A percentile compares a stretch with the other conserved stretches of the same genome.
Conservation (phyloP, 345 rosid species). For the Cochlearia excelsa region DNA sequence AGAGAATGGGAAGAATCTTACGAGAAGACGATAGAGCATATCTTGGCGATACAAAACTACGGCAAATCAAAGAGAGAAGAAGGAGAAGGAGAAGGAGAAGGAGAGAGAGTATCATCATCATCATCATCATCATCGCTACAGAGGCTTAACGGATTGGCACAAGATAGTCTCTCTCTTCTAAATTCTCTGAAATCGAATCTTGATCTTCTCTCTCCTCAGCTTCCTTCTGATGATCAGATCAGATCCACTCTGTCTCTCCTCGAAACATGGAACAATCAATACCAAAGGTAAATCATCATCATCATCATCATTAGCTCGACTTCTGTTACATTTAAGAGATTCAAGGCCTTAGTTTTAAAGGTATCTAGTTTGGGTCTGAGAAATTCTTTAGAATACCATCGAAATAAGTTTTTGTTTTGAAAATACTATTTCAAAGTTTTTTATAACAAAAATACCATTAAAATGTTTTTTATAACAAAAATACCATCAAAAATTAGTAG, state of each 20-base stretch:
- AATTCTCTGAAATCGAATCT: slow-evolving; percentile 71
- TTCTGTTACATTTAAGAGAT: no score
- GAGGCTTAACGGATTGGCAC: slow-evolving; percentile 67
- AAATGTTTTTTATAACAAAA: no score
- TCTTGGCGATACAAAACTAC: slow-evolving; percentile 58
- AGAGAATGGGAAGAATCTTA: slow-evolving; percentile 80
- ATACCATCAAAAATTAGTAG: background rate
- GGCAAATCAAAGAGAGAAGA: slow-evolving; percentile 47
- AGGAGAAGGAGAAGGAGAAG: slow-evolving; percentile 40
- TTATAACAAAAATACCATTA: no score
- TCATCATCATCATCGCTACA: slow-evolving; percentile 45
- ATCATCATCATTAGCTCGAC: no score
- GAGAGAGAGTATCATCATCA: no score
- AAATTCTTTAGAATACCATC: no score
- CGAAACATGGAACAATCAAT: slow-evolving; percentile 63
- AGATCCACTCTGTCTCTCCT: slow-evolving; percentile 58
- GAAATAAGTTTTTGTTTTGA: no score
- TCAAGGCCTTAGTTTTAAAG: background rate
- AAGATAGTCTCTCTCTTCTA: slow-evolving; percentile 72
- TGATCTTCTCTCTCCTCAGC: slow-evolving; percentile 86
- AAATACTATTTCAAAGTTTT: no score
- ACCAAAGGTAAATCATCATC: slow-evolving; percentile 43
- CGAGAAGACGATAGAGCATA: slow-evolving; percentile 47
- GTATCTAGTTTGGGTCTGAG: no score
- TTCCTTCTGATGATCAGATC: slow-evolving; percentile 54